Conservation (phyloP, 176 grass and related monocot genomes). For the Avena eriantha region DNA sequence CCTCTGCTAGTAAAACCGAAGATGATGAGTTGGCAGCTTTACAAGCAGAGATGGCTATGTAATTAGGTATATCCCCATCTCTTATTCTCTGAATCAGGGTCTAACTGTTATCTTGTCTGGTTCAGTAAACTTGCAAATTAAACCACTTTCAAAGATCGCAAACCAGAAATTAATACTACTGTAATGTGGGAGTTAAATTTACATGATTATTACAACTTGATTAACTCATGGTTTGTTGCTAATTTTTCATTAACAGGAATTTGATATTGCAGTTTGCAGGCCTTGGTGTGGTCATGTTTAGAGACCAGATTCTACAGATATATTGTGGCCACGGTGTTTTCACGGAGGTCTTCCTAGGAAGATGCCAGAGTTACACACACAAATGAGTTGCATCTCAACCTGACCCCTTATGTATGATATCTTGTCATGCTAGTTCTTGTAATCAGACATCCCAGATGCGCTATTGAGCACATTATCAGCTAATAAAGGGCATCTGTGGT, state of each 20-base stretch:
- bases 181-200: neutral
- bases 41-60: conserved; percentile 97
- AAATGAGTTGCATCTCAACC: conserved; percentile 32
- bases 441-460: conserved; percentile 29
- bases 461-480: conserved; percentile 27
- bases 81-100: neutral
- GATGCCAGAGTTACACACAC: conserved; percentile 39
- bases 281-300: conserved; percentile 16
- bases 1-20: conserved; percentile 68
- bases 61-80: conserved; percentile 53
- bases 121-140: neutral
- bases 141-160: neutral
- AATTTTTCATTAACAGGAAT: neutral
- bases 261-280: conserved; percentile 31
- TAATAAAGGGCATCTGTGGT: conserved; percentile 43
- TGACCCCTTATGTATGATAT: conserved; percentile 41
- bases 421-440: conserved; percentile 51
- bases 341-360: conserved; percentile 40
- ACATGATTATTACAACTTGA: neutral
- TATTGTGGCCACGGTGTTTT: conserved; percentile 31
- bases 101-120: neutral
- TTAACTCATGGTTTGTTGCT: neutral
- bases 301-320: conserved; percentile 32
- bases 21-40: conserved; percentile 88
- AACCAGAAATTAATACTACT: neutral